Evolutionary conservation across 768 basidiomycete genomes (phyloP).

Genomic region (Dentipellis sp.): DNA sequence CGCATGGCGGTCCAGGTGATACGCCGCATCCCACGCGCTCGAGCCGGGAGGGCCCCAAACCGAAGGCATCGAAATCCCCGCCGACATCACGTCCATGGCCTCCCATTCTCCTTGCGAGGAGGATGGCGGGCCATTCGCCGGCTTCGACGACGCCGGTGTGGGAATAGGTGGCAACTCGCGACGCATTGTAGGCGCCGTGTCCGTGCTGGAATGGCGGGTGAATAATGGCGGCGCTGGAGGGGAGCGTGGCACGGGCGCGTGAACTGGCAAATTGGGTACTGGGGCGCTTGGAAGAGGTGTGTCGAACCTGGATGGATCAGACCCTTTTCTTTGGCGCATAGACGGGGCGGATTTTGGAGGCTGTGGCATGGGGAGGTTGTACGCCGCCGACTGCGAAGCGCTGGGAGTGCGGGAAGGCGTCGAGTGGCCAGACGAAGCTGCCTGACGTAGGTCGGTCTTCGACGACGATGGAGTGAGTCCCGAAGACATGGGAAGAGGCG

Average conservation of each 20-base stretch:
- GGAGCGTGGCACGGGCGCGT: neutral
- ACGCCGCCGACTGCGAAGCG: neutral
- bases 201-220: neutral
- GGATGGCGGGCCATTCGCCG: neutral
- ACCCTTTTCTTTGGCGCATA: neutral
- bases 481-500: neutral
- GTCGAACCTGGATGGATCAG: neutral
- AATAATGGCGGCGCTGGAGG: neutral
- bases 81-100: neutral
- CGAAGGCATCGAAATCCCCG: neutral
- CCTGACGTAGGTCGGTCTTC: neutral
- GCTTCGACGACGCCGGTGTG: neutral
- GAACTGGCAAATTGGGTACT: neutral
- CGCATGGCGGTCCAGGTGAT: neutral
- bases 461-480: neutral
- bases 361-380: neutral
- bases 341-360: slow-evolving; percentile 1
- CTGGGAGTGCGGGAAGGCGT: slow-evolving; percentile 4
- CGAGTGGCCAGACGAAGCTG: neutral
- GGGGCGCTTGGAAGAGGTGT: neutral
- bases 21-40: neutral
- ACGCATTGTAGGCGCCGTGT: neutral
- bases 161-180: neutral
- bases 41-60: neutral
- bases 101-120: neutral